These are phyloP conservation scores for Xerocomellus chrysenteron DNA, from an alignment of 768 basidiomycete genomes.

Conservation along the genomic window DNA sequence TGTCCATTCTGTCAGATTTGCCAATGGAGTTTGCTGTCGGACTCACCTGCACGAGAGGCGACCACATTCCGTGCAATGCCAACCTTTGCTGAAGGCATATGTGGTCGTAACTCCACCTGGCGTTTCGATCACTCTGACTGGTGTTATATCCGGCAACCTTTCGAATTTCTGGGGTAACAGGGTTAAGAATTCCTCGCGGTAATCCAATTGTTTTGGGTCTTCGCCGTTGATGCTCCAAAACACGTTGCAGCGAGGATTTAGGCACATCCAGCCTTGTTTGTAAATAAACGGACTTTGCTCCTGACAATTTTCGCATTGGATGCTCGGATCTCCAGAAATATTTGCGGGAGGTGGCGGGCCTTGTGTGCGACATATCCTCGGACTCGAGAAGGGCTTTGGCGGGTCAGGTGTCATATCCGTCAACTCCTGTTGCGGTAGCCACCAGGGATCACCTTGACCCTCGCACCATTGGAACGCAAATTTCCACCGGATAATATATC, in stretches of 20 bases:
- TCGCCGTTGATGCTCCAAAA: conserved; percentile 50
- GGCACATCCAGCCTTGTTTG: conserved; percentile 57
- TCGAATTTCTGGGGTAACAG: conserved; percentile 32
- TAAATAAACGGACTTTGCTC: conserved; percentile 54
- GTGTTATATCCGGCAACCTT: conserved; percentile 40
- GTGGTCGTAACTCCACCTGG: conserved; percentile 45
- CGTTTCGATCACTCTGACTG: conserved; percentile 32
- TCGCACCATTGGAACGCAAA: conserved; percentile 86
- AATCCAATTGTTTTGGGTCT: conserved; percentile 42
- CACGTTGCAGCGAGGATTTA: conserved; percentile 51
- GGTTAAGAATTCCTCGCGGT: conserved; percentile 47
- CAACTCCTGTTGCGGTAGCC: conserved; percentile 28
- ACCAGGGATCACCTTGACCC: conserved; percentile 61
- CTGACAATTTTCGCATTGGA: conserved; percentile 44
- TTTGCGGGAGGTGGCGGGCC: not conserved
- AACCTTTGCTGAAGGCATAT: conserved; percentile 60
- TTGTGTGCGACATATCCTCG: not conserved
- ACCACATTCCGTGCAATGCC: conserved; percentile 69
- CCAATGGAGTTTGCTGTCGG: not conserved
- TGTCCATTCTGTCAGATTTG: conserved; percentile 26
- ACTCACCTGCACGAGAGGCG: conserved; percentile 70
- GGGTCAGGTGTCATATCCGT: not conserved
- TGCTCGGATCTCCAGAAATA: not conserved
- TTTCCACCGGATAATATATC: conserved; percentile 72
- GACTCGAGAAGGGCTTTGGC: not conserved